Percentiles rank a stretch among this genome's conserved stretches.
These are phyloP conservation scores for Cucumis hystrix DNA, from an alignment of 306 rosid species.

Conservation along the genomic window DNA sequence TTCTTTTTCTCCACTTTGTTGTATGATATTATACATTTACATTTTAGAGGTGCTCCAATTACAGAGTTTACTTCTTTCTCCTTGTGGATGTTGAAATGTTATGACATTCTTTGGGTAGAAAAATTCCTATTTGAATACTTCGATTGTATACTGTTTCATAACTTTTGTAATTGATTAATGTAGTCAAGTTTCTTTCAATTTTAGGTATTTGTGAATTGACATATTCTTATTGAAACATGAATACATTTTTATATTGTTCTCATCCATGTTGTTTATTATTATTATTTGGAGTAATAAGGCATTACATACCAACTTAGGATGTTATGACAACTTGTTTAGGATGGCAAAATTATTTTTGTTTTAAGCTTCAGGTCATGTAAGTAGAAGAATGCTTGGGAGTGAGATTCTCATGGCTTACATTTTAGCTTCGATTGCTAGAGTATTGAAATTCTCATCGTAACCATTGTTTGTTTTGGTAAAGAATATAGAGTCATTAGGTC, in stretches of 20 bases:
- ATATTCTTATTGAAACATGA: background rate
- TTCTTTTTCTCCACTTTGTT: background rate
- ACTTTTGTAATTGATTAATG: background rate
- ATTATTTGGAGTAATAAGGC: too few relatives aligned
- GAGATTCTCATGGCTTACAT: background rate
- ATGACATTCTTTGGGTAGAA: background rate
- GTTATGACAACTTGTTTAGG: background rate
- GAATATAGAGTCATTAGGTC: background rate
- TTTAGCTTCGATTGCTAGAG: background rate
- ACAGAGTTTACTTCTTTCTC: slow-evolving; percentile 3
- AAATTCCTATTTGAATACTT: background rate
- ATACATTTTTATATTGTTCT: background rate
- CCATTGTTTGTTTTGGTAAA: background rate
- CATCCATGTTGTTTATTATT: background rate
- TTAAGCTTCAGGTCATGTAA: background rate
- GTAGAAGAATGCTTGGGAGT: background rate
- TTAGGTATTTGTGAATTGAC: background rate
- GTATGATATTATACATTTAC: slow-evolving; percentile 6
- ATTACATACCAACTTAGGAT: background rate
- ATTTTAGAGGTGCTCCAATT: slow-evolving; percentile 6
- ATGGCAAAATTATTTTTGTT: background rate
- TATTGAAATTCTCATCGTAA: background rate
- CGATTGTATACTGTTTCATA: background rate
- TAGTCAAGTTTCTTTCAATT: background rate
- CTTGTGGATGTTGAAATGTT: slow-evolving; percentile 3